These are phyloP conservation scores for Phytophthora capsici DNA, from an alignment of 352 stramenopile genomes.

Conservation along the genomic window DNA sequence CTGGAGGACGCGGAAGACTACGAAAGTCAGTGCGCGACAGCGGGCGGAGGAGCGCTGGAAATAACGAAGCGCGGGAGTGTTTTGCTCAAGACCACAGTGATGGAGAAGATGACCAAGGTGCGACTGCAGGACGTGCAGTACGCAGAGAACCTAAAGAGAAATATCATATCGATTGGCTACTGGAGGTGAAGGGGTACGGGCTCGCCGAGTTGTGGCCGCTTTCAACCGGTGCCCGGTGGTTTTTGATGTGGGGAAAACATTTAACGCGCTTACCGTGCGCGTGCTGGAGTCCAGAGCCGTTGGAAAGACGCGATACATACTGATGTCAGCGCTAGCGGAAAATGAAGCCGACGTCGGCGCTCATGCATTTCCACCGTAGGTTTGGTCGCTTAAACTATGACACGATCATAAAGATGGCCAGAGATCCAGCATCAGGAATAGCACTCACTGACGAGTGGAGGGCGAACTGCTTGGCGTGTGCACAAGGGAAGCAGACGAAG, in stretches of 20 bases:
- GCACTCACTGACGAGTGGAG: constrained; percentile 11
- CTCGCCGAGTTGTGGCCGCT: no score
- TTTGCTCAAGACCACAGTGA: no score
- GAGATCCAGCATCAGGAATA: constrained; percentile 12
- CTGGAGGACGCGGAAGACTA: neutral
- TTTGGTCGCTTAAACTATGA: constrained; percentile 20
- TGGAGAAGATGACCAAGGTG: no score
- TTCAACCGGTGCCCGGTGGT: no score
- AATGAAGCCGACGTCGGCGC: no score
- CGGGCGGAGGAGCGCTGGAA: neutral
- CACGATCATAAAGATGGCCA: constrained; percentile 11
- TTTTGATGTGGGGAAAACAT: no score
- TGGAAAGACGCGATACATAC: neutral
- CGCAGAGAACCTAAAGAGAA: neutral
- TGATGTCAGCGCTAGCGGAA: no score
- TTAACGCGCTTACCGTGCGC: no score
- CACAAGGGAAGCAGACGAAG: constrained; percentile 27
- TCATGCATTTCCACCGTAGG: constrained; percentile 23
- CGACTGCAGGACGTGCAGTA: neutral
- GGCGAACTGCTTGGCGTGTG: constrained; percentile 16
- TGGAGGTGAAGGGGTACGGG: constrained; percentile 21
- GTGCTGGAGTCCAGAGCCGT: no score
- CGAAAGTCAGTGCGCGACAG: neutral
- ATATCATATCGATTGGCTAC: constrained; percentile 23
- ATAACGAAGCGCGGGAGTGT: neutral